A percentile compares a stretch with the other conserved stretches of the same genome.
Conservation (phyloP, 2,329 filamentous ascomycete species). For the Daldinia eschscholtzii region DNA sequence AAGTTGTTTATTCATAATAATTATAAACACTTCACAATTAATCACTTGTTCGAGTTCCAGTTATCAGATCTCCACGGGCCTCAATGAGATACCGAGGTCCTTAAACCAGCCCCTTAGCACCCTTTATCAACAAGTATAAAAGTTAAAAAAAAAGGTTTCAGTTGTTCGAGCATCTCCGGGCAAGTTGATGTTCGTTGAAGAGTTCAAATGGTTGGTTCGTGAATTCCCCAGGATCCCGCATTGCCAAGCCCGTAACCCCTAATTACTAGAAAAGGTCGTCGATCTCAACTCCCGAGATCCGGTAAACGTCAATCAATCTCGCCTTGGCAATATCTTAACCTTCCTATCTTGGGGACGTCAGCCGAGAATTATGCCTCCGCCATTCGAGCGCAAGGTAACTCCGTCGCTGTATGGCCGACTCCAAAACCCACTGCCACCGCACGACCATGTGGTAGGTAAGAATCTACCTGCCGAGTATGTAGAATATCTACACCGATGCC, state of each 20-base stretch:
- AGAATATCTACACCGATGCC: not conserved
- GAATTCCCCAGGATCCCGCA: not conserved
- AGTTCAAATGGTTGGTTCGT: conserved; percentile 1
- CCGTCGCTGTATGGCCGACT: not conserved
- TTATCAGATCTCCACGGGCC: too few species aligned
- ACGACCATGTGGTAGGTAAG: not conserved
- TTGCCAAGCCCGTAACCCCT: conserved; percentile 31
- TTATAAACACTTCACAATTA: too few species aligned
- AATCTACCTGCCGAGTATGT: not conserved
- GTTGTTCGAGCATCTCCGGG: too few species aligned
- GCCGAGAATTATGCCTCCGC: conserved; percentile 35
- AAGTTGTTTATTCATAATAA: too few species aligned
- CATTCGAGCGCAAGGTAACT: not conserved
- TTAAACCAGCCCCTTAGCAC: too few species aligned
- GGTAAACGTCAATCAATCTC: conserved; percentile 37
- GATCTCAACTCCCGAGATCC: conserved; percentile 26
- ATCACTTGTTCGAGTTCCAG: too few species aligned
- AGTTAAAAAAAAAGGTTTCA: too few species aligned
- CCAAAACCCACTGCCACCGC: not conserved
- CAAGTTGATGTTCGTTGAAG: not conserved
- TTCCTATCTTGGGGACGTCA: conserved; percentile 40
- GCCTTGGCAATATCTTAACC: conserved; percentile 44
- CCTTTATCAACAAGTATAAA: too few species aligned
- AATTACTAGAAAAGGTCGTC: conserved; percentile 11
- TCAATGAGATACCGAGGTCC: too few species aligned